Base-by-base conservation (phyloP, 441 rosid genomes). In the Brassica hybrid region DNA sequence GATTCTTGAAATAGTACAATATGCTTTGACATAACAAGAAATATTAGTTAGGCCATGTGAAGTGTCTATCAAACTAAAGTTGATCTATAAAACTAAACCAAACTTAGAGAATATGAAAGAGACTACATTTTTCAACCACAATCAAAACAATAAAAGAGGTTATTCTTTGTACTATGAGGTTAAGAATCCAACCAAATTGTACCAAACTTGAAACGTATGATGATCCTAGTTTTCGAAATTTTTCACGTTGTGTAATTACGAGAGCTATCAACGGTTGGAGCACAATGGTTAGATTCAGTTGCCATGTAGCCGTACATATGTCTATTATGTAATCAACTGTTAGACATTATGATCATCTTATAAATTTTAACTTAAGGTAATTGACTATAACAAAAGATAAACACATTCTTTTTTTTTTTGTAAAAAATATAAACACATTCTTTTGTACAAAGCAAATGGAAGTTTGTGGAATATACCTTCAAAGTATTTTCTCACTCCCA, bases 51-150 rank as follows among this genome's bases (percentile, higher is more conserved):
- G 23, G 34, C 19, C 27, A 23, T 60, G 25, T 23, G 41, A 43
- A 48, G 77, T 78, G 73, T 66, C 73, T 36, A 17, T 78, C 81
- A 52, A n/a, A 60, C 25, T 72, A 48, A 65, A 38, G 45, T 76
- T 41, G 36, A n/a, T 10, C 61, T 77, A 14, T 14, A 19, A 56
- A 19, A 65, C 60, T 30, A 71, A n/a, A n/a, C n/a, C n/a, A n/a
- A n/a, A n/a, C n/a, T n/a, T n/a, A n/a, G n/a, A 18, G 45, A 66
- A 32, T 45, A n/a, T 14, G 59, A 65, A n/a, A 57, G 59, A 7
- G 62, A 10, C 14, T 43, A 7, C 0, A 5, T 48, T 62, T 54
- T 21, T n/a, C 74, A 64, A 18, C 66, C 75, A 76, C 59, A 64
- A 61, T 34, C 54, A 60, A 11, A 65, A 11, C 38, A 25, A 43